phyloP scores from a whole-genome alignment of 331 rosid species.

The Malus hybrid region DNA sequence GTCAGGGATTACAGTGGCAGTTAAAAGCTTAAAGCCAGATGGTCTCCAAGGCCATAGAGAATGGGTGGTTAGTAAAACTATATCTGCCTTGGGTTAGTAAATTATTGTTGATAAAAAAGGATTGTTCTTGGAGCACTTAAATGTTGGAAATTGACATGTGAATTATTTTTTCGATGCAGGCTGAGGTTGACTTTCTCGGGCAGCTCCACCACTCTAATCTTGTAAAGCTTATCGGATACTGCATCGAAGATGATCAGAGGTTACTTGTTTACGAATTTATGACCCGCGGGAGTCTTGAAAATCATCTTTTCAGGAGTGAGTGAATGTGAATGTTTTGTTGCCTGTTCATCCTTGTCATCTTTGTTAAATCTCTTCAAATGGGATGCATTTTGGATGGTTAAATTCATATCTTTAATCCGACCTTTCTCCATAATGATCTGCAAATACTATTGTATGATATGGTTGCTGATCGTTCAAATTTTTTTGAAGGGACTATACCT shows the following conservation, averaged over 20 bases:
- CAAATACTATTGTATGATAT: background rate
- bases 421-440: no score
- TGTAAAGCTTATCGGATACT: conserved; percentile 82
- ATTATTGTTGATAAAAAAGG: conserved; percentile 23
- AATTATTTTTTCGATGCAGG: conserved; percentile 47
- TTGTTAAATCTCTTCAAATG: background rate
- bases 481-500: conserved; percentile 78
- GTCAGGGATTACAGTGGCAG: conserved; percentile 80
- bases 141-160: conserved; percentile 23
- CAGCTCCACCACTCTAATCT: conserved; percentile 95
- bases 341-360: no score
- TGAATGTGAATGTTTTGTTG: background rate
- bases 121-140: conserved; percentile 19
- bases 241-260: conserved; percentile 91
- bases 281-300: conserved; percentile 94
- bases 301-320: conserved; percentile 90
- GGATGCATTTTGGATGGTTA: background rate
- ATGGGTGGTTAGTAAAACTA: conserved; percentile 87
- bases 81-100: conserved; percentile 62
- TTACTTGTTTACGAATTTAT: conserved; percentile 87
- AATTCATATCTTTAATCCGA: background rate
- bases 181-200: conserved; percentile 90
- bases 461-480: conserved; percentile 19
- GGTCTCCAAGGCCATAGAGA: conserved; percentile 94
- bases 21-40: conserved; percentile 86